Conservation (phyloP, 495 filamentous ascomycete species). For the Penicillium canescens region DNA sequence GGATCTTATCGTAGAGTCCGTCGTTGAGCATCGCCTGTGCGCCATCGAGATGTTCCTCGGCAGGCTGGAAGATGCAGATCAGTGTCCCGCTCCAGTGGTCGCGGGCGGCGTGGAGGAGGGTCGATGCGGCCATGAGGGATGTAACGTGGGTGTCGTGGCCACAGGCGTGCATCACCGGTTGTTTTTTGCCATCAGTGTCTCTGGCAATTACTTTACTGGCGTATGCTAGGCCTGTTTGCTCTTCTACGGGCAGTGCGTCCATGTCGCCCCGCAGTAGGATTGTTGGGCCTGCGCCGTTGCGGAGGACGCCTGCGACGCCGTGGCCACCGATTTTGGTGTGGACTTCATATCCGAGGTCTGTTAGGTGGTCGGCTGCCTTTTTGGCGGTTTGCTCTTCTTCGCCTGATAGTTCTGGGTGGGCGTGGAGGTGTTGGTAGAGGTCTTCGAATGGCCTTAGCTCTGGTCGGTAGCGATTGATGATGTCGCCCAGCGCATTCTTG, state of each 20-base stretch:
- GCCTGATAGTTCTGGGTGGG: slow-evolving; percentile 52
- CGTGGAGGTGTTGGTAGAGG: slow-evolving; percentile 49
- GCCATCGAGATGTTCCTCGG: slow-evolving; percentile 56
- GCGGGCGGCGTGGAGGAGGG: slow-evolving; percentile 39
- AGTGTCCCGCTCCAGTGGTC: slow-evolving; percentile 57
- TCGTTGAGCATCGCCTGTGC: slow-evolving; percentile 63
- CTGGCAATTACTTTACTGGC: slow-evolving; percentile 45
- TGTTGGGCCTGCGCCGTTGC: slow-evolving; percentile 55
- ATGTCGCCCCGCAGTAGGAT: slow-evolving; percentile 61
- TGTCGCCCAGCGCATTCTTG: background rate
- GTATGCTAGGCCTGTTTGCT: slow-evolving; percentile 56
- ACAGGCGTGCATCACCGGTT: slow-evolving; percentile 67
- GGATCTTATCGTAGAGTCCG: slow-evolving; percentile 53
- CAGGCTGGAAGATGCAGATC: slow-evolving; percentile 60
- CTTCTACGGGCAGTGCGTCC: slow-evolving; percentile 61
- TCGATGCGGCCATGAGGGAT: slow-evolving; percentile 49
- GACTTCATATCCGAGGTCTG: slow-evolving; percentile 43
- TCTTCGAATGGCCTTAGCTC: slow-evolving; percentile 41
- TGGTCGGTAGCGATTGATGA: slow-evolving; percentile 23
- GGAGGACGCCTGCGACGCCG: slow-evolving; percentile 54
- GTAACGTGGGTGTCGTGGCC: slow-evolving; percentile 66
- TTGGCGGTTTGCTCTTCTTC: slow-evolving; percentile 47
- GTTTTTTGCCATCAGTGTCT: slow-evolving; percentile 43
- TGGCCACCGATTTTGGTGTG: slow-evolving; percentile 54
- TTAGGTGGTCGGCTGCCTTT: slow-evolving; percentile 39